phyloP scores from a whole-genome alignment of 2,329 filamentous ascomycete genomes.

The Colletotrichum sp. region DNA sequence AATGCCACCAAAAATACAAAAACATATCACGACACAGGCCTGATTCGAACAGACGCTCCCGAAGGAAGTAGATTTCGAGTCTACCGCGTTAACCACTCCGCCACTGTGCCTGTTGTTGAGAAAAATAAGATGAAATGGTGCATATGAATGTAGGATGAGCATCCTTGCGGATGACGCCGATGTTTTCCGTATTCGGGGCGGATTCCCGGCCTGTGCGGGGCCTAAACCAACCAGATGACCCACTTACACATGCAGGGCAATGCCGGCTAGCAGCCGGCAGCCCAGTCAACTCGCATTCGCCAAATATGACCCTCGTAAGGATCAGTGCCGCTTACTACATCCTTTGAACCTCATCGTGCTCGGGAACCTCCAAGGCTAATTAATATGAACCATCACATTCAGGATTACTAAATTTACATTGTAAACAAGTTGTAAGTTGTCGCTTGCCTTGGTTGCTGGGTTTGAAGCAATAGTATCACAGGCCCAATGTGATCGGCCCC shows the following conservation, averaged over 20 bases:
- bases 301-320: neutral
- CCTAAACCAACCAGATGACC: neutral
- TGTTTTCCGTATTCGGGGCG: neutral
- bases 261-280: neutral
- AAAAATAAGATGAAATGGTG: fast-evolving
- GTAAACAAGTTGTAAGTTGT: neutral
- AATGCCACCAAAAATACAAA: neutral
- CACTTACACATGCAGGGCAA: neutral
- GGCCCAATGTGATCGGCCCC: too few relatives aligned
- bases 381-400: neutral
- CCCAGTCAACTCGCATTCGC: neutral
- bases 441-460: neutral
- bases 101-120: neutral
- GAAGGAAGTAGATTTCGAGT: neutral
- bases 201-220: neutral
- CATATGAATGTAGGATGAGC: neutral
- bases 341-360: neutral
- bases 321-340: neutral
- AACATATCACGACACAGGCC: neutral
- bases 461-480: neutral
- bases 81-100: neutral
- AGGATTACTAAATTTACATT: fast-evolving
- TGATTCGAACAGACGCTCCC: neutral
- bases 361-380: neutral
- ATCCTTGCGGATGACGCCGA: neutral